Percentiles rank a stretch among this genome's conserved stretches.
These are phyloP conservation scores for Naumovozyma castellii DNA, from an alignment of 805 yeast species.

Conservation along the genomic window DNA sequence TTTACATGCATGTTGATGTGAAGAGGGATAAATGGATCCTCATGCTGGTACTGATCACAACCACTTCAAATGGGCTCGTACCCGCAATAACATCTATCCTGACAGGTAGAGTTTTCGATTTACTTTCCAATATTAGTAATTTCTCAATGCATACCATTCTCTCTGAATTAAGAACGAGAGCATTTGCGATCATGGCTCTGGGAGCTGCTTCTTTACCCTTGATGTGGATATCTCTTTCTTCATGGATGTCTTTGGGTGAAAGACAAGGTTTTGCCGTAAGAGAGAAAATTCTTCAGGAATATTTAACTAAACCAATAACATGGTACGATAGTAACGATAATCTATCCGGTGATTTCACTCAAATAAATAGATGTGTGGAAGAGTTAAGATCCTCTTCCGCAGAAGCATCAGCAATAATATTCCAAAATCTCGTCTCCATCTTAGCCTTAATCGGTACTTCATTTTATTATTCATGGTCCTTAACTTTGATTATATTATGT, in stretches of 20 bases:
- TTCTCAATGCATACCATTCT: slow-evolving; percentile 37
- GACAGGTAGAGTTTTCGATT: slow-evolving; percentile 54
- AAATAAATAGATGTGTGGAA: slow-evolving; percentile 62
- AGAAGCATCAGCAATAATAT: slow-evolving; percentile 50
- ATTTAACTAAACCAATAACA: slow-evolving; percentile 36
- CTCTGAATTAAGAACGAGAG: slow-evolving; percentile 32
- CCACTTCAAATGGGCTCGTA: slow-evolving; percentile 43
- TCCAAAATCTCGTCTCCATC: slow-evolving; percentile 45
- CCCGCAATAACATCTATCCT: slow-evolving; percentile 56
- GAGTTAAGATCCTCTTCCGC: slow-evolving; percentile 61
- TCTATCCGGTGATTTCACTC: slow-evolving; percentile 55
- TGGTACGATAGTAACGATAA: slow-evolving; percentile 59
- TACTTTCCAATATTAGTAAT: slow-evolving; percentile 22
- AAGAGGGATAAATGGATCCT: slow-evolving; percentile 21
- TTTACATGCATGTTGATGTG: slow-evolving; percentile 17
- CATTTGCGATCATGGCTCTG: slow-evolving; percentile 36
- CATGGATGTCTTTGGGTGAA: slow-evolving; percentile 70
- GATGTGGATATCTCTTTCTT: slow-evolving; percentile 45
- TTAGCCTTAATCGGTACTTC: slow-evolving; percentile 53
- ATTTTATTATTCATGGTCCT: slow-evolving; percentile 72
- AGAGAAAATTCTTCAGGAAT: slow-evolving; percentile 32
- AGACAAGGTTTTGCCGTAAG: slow-evolving; percentile 54
- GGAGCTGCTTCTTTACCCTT: slow-evolving; percentile 39
- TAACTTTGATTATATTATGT: slow-evolving; percentile 70
- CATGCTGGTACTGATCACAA: slow-evolving; percentile 29